phyloP scores from a whole-genome alignment of 345 rosid genomes.

The Salix brachista region DNA sequence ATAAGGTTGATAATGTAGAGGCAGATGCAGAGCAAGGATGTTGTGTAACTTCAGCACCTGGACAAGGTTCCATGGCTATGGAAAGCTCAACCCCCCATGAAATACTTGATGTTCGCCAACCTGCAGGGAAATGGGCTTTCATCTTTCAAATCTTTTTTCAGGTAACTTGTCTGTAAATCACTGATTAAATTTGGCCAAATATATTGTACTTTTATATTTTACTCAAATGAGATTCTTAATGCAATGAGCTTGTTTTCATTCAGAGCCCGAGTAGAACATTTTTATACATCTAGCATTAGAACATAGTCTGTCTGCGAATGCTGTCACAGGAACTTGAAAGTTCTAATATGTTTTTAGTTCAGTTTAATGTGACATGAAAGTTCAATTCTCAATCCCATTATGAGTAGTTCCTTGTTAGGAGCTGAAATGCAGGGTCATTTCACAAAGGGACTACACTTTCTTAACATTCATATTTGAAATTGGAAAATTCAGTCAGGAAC shows the following conservation, averaged over 20 bases:
- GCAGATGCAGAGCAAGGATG: slow-evolving; percentile 66
- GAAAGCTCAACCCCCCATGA: slow-evolving; percentile 32
- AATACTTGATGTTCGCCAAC: slow-evolving; percentile 32
- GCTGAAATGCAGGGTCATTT: not conserved
- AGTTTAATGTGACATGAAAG: not conserved
- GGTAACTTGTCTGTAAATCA: slow-evolving; percentile 35
- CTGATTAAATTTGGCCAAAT: not conserved
- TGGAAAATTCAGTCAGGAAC: not conserved
- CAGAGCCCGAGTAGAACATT: not conserved
- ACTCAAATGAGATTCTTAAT: not conserved
- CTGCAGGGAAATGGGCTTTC: slow-evolving; percentile 58
- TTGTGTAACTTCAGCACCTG: slow-evolving; percentile 8
- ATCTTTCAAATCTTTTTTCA: slow-evolving; percentile 82
- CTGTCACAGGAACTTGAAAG: not conserved
- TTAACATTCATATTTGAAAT: not conserved
- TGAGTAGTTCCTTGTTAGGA: not conserved
- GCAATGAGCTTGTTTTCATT: not conserved
- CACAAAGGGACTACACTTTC: not conserved
- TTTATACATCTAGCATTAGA: not conserved
- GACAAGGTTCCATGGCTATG: slow-evolving; percentile 20
- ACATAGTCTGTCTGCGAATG: not conserved
- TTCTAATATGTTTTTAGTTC: not conserved
- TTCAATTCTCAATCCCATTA: not conserved
- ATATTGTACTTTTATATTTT: not conserved
- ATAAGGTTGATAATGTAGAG: slow-evolving; percentile 61